These are phyloP conservation scores for Skeletonema menzelii DNA, from an alignment of 108 stramenopile genomes.

Conservation along the genomic window DNA sequence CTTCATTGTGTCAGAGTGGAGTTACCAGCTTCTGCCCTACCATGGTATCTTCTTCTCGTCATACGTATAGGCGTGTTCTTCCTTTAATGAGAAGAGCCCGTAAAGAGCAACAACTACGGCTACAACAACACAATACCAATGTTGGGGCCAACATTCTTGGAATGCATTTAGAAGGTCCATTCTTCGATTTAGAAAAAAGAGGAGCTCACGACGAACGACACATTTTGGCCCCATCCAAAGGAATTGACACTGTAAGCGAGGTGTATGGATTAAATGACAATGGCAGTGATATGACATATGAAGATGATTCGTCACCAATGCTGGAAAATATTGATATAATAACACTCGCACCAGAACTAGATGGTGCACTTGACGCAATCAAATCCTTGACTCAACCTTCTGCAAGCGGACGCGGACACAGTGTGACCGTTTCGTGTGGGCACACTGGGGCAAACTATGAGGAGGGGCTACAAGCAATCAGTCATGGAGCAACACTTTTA, in stretches of 20 bases:
- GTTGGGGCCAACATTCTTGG: slow-evolving; percentile 44
- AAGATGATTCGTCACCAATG: not conserved
- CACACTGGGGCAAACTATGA: slow-evolving; percentile 52
- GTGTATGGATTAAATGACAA: slow-evolving; percentile 15
- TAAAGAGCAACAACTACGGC: not conserved
- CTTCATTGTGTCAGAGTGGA: slow-evolving; percentile 23
- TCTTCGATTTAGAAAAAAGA: slow-evolving; percentile 43
- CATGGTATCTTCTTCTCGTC: slow-evolving; percentile 38
- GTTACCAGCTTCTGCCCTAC: slow-evolving; percentile 63
- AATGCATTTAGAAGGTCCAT: slow-evolving; percentile 64
- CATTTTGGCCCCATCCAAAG: slow-evolving; percentile 23
- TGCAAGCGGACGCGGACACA: slow-evolving; percentile 7
- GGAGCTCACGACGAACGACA: slow-evolving; percentile 53
- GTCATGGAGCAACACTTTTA: slow-evolving; percentile 49
- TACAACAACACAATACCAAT: slow-evolving; percentile 1
- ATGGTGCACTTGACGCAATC: slow-evolving; percentile 36
- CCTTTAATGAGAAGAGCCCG: slow-evolving; percentile 9
- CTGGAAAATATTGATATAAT: slow-evolving; percentile 41
- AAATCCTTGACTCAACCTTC: slow-evolving; percentile 8
- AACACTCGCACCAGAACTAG: slow-evolving; percentile 62
- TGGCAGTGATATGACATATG: not conserved
- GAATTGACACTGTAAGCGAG: slow-evolving; percentile 13
- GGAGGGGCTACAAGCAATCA: slow-evolving; percentile 39
- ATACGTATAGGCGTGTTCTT: slow-evolving; percentile 27
- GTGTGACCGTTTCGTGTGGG: slow-evolving; percentile 47